Base-by-base conservation (phyloP, 2,329 filamentous ascomycete genomes). In the Botrytis fragariae region DNA sequence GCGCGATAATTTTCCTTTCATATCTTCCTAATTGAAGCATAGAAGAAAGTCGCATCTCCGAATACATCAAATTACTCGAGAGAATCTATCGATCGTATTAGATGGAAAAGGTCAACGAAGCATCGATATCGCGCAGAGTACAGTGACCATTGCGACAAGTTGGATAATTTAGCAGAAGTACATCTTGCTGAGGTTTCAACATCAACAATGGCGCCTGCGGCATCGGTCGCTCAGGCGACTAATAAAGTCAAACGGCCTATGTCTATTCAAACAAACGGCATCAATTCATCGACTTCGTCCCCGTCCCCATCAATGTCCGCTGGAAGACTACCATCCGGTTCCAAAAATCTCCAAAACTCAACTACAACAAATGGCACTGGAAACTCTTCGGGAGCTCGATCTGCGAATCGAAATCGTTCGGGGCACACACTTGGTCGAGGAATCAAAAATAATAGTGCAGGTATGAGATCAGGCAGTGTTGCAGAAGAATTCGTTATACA, bases 181-280 rank as follows among this genome's bases (percentile, higher is more conserved):
- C n/a, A 63, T 67, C 61, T 32, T 51, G 37, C 54, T 39, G 9
- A 12, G 35, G 14, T 51, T 57, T 35, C 22, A 14, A 35, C 32
- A 5, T 39, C 51, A 32, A n/a, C 18, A 62, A 81, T 81, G 80
- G 80, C 80, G 29, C 79, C 80, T 42, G 79, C 77, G 14, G 76
- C 77, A 59, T 77, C 78, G 29, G 74, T 75, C 70, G 74, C 72
- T 25, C 79, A 79, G 75, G 76, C 79, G 72, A 73, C 77, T 42
- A 74, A 76, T 39, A 94, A 93, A 83, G 87, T 89, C 76, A 94
- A 93, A 83, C 90, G 91, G 51, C 90, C 90, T 74, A 84, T 88
- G 70, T 89, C 90, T 62, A 88, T 92, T 45, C 79, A 80, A 73
- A 81, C 79, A 60, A 81, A 81, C 77, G 80, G 80, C 74, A 79